These are phyloP conservation scores for Solanum peruvianum DNA, from an alignment of 257 asterid species.

Conservation along the genomic window DNA sequence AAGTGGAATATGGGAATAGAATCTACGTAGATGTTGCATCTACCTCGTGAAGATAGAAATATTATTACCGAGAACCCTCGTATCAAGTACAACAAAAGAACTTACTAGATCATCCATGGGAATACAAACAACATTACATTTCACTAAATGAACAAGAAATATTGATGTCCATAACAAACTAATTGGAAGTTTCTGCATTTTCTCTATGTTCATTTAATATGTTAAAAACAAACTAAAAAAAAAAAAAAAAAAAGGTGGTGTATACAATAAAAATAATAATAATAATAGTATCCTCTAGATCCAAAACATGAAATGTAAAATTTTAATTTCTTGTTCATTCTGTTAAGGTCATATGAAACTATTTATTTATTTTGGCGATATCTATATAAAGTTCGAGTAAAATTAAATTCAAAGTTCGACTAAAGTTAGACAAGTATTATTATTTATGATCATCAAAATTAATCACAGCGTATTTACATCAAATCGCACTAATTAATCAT, in stretches of 20 bases:
- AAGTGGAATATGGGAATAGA: too few relatives aligned
- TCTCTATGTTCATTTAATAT: not conserved
- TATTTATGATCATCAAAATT: not conserved
- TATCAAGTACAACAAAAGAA: not conserved
- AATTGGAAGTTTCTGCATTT: not conserved
- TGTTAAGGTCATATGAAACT: not conserved
- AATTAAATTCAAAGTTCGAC: not conserved
- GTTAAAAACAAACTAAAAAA: not conserved
- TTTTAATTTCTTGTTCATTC: not conserved
- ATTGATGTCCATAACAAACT: not conserved
- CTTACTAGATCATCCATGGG: not conserved
- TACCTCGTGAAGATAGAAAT: not conserved
- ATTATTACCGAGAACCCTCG: not conserved
- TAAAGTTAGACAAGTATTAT: not conserved
- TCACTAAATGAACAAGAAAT: not conserved
- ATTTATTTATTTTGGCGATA: too few relatives aligned
- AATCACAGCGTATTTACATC: not conserved
- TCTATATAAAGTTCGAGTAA: not conserved
- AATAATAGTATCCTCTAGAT: not conserved
- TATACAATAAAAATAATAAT: too few relatives aligned
- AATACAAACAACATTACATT: not conserved
- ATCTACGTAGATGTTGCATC: not conserved
- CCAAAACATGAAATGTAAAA: not conserved
- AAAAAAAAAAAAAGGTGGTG: not conserved
- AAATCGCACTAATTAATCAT: not conserved